Conservation (phyloP, 495 filamentous ascomycete species). For the Penicillium maclennaniae region DNA sequence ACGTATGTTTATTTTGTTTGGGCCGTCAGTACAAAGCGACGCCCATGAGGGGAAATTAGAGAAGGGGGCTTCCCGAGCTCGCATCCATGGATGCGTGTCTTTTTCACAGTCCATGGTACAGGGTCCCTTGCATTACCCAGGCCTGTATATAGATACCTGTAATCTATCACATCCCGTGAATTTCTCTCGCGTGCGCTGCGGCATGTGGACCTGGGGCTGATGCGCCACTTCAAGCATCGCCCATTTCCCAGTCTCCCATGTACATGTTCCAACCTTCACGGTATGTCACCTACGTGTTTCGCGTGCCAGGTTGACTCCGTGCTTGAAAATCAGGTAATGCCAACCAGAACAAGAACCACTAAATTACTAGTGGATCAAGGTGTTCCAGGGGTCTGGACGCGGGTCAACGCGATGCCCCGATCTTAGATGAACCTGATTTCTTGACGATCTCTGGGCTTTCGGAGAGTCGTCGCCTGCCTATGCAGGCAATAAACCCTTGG, state of each 20-base stretch:
- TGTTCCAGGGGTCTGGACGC: constrained; percentile 20
- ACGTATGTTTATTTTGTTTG: not conserved
- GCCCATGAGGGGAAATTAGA: constrained; percentile 8
- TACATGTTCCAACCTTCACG: not conserved
- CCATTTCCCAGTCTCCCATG: constrained; percentile 8
- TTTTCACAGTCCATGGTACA: not conserved
- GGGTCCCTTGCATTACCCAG: not conserved
- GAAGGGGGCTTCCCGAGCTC: constrained; percentile 15
- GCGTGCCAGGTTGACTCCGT: not conserved
- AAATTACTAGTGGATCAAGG: constrained; percentile 1
- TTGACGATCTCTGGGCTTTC: not conserved
- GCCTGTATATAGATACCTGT: not conserved
- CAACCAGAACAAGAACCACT: not conserved
- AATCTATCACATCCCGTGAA: not conserved
- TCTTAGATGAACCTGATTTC: constrained; percentile 4
- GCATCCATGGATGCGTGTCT: constrained; percentile 17
- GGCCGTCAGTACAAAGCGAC: not conserved
- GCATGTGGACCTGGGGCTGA: constrained; percentile 26
- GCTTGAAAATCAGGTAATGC: not conserved
- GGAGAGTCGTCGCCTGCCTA: not conserved
- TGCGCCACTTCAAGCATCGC: constrained; percentile 18
- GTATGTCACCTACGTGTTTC: not conserved
- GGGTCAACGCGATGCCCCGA: constrained; percentile 13
- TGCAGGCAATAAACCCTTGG: not conserved
- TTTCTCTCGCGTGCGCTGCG: constrained; percentile 6